Evolutionary conservation across 179 eudicot genomes (phyloP).

Genomic region (Spinacia oleracea): DNA sequence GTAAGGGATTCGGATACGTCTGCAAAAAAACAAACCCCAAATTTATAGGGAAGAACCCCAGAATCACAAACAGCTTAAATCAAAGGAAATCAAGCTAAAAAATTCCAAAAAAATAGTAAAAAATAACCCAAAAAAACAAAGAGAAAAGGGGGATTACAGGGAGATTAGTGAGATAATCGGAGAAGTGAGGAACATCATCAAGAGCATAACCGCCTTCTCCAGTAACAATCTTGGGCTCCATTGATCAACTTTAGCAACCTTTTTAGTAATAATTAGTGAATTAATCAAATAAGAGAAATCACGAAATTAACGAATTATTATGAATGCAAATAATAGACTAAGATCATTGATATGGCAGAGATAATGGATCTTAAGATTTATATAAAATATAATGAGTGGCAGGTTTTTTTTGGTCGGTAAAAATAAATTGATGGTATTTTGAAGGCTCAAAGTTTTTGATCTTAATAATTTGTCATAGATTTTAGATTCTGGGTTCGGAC

Average conservation of each 20-base stretch:
- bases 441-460: constrained; percentile 23
- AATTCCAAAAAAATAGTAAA: neutral
- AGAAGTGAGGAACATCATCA: constrained; percentile 41
- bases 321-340: too few relatives aligned
- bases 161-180: constrained; percentile 35
- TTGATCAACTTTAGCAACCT: constrained; percentile 13
- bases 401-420: constrained; percentile 13
- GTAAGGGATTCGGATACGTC: constrained; percentile 72
- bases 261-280: neutral
- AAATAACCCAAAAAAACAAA: neutral
- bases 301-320: neutral
- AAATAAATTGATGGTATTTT: constrained; percentile 20
- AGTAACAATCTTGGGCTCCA: constrained; percentile 32
- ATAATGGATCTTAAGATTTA: neutral
- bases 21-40: constrained; percentile 33
- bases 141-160: constrained; percentile 23
- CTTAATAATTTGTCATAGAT: neutral
- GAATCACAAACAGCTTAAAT: constrained; percentile 12
- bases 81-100: constrained; percentile 16
- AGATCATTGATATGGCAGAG: neutral
- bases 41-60: constrained; percentile 16
- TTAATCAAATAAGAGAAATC: neutral
- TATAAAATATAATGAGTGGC: neutral
- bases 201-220: constrained; percentile 38
- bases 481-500: neutral